Conservation (phyloP, 441 rosid genomes). For the Dalechampia spathulata region DNA sequence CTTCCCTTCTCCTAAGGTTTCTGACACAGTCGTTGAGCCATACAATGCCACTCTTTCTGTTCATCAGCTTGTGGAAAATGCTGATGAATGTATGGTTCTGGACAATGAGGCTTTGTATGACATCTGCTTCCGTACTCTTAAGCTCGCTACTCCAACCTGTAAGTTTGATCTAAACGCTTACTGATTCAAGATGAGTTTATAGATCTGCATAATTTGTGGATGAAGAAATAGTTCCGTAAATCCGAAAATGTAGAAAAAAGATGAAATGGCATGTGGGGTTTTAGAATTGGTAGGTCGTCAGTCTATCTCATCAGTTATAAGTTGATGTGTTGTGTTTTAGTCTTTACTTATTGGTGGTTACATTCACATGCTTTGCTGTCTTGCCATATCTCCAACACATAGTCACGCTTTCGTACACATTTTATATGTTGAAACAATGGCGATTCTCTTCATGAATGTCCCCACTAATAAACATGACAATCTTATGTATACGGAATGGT, state of each 20-base stretch:
- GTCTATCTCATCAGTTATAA: conserved; percentile 10
- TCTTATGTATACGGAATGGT: too few species aligned
- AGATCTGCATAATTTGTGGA: background rate
- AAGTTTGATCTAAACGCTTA: conserved; percentile 11
- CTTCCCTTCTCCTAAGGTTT: too few species aligned
- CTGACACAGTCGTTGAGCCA: conserved; percentile 58
- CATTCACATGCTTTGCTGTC: conserved; percentile 3
- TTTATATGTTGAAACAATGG: background rate
- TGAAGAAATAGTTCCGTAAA: background rate
- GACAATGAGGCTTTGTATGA: too few species aligned
- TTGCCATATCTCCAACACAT: background rate
- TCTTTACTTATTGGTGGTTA: background rate
- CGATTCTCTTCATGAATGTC: conserved; percentile 1
- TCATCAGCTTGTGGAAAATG: conserved; percentile 59
- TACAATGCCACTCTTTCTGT: conserved; percentile 59
- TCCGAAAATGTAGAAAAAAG: background rate
- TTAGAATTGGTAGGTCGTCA: conserved; percentile 2
- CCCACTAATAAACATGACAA: conserved; percentile 10
- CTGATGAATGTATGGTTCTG: conserved; percentile 59
- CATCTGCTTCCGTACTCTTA: conserved; percentile 48
- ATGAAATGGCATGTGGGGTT: background rate
- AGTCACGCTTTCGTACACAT: background rate
- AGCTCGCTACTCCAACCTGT: conserved; percentile 51
- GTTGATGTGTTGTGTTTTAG: conserved; percentile 3
- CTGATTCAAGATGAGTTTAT: background rate